phyloP scores from a whole-genome alignment of 768 basidiomycete species.

The Termitomyces sp. region DNA sequence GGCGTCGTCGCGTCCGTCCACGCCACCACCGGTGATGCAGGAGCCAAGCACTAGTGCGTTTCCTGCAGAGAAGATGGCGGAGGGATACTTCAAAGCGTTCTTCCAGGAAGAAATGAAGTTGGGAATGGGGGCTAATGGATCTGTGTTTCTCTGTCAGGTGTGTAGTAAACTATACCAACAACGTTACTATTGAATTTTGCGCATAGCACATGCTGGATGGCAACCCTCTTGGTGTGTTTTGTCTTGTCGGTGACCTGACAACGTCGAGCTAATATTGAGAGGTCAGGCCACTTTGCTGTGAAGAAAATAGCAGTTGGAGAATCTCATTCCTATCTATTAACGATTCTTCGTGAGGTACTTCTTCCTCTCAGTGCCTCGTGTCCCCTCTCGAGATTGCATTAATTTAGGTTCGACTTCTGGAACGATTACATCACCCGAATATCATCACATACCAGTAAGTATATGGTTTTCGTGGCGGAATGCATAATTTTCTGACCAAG shows the following conservation, averaged over 20 bases:
- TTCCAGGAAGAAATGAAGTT: constrained; percentile 87
- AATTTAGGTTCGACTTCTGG: constrained; percentile 72
- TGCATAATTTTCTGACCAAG: background rate
- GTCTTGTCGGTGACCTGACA: constrained; percentile 1
- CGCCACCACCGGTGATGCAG: constrained; percentile 33
- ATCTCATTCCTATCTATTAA: constrained; percentile 80
- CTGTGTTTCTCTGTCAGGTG: constrained; percentile 86
- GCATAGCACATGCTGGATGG: constrained; percentile 53
- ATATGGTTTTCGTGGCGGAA: background rate
- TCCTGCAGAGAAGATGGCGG: constrained; percentile 72
- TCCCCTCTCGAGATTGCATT: background rate
- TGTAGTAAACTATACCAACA: constrained; percentile 9
- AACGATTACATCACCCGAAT: constrained; percentile 85
- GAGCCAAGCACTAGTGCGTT: constrained; percentile 38
- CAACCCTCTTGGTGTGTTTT: constrained; percentile 65
- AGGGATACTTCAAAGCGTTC: constrained; percentile 91
- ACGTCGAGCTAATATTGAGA: background rate
- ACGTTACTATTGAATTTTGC: background rate
- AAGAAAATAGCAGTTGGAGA: constrained; percentile 97
- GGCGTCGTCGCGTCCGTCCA: constrained; percentile 46
- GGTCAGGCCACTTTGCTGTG: constrained; percentile 79
- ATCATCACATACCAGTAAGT: constrained; percentile 87
- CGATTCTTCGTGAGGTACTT: constrained; percentile 71
- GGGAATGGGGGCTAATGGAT: constrained; percentile 95
- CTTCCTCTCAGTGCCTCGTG: background rate